Percentiles rank a stretch among this genome's conserved stretches.
These are phyloP conservation scores for Thraustotheca clavata DNA, from an alignment of 352 stramenopile genomes.

Conservation along the genomic window DNA sequence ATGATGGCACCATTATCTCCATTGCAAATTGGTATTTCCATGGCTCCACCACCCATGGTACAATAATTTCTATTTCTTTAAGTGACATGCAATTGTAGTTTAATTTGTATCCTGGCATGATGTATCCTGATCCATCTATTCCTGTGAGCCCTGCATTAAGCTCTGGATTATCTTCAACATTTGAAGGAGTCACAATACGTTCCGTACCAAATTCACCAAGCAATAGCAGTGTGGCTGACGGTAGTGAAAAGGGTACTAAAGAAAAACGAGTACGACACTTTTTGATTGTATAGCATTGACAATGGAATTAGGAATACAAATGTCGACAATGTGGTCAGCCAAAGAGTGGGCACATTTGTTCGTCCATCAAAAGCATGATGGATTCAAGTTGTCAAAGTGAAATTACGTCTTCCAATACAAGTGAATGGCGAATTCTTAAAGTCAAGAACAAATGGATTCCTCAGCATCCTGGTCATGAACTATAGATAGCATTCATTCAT, in stretches of 20 bases:
- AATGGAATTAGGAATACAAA: conserved; percentile 18
- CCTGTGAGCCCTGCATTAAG: conserved; percentile 8
- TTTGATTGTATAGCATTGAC: not conserved
- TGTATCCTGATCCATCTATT: not conserved
- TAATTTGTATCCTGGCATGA: conserved; percentile 1
- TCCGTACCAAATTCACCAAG: conserved; percentile 19
- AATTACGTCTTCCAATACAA: conserved; percentile 12
- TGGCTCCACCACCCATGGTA: not conserved
- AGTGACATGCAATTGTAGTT: not conserved
- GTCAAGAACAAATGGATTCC: conserved; percentile 21
- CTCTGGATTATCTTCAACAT: conserved; percentile 9
- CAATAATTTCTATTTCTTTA: not conserved
- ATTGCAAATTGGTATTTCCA: conserved; percentile 3
- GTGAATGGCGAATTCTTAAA: conserved; percentile 10
- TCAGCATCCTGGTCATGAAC: not conserved
- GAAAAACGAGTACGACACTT: conserved; percentile 13
- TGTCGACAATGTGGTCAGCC: conserved; percentile 19
- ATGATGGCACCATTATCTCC: conserved; percentile 14
- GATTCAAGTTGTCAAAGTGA: conserved; percentile 12
- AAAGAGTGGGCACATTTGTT: conserved; percentile 19
- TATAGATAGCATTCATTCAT: not conserved
- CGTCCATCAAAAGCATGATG: conserved; percentile 23
- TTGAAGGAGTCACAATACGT: conserved; percentile 6
- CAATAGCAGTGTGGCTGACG: not conserved
- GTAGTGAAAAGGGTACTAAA: not conserved